Evolutionary conservation across 352 stramenopile species (phyloP).

Genomic region (Thalassiosira gravida): DNA sequence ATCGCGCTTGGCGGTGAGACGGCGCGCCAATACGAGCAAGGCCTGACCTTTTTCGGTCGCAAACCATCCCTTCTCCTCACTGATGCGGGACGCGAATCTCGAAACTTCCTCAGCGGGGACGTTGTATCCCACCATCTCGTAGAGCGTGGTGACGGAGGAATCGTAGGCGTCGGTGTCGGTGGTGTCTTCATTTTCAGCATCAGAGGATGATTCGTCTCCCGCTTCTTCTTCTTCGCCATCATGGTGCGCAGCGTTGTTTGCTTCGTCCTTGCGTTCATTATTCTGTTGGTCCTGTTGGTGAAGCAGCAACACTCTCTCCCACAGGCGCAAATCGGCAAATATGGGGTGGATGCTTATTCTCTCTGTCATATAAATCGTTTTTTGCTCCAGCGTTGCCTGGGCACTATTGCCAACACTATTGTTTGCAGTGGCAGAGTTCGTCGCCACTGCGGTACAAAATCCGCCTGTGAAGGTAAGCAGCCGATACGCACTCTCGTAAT

Average conservation of each 20-base stretch:
- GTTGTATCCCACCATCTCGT: conserved; percentile 85
- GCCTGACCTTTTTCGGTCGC: conserved; percentile 74
- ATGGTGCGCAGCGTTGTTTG: conserved; percentile 28
- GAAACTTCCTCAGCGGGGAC: conserved; percentile 80
- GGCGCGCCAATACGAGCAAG: conserved; percentile 73
- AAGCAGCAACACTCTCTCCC: conserved; percentile 74
- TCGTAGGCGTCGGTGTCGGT: conserved; percentile 67
- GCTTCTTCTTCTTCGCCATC: conserved; percentile 27
- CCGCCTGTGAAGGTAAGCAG: conserved; percentile 78
- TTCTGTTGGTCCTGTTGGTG: conserved; percentile 71
- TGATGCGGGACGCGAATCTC: conserved; percentile 75
- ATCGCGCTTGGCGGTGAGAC: conserved; percentile 75
- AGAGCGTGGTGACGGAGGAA: conserved; percentile 80
- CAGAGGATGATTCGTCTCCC: conserved; percentile 14
- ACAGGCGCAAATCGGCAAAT: conserved; percentile 80
- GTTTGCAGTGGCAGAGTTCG: not conserved
- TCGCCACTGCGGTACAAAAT: conserved; percentile 67
- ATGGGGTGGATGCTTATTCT: conserved; percentile 80
- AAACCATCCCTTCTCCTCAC: conserved; percentile 81
- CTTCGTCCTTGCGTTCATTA: conserved; percentile 41
- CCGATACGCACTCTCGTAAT: conserved; percentile 80
- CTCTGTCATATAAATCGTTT: conserved; percentile 76
- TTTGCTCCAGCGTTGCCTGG: conserved; percentile 34
- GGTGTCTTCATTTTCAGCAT: conserved; percentile 52
- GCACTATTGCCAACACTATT: not conserved